Conservation (phyloP, 768 basidiomycete species). For the Auriscalpium microsporum region DNA sequence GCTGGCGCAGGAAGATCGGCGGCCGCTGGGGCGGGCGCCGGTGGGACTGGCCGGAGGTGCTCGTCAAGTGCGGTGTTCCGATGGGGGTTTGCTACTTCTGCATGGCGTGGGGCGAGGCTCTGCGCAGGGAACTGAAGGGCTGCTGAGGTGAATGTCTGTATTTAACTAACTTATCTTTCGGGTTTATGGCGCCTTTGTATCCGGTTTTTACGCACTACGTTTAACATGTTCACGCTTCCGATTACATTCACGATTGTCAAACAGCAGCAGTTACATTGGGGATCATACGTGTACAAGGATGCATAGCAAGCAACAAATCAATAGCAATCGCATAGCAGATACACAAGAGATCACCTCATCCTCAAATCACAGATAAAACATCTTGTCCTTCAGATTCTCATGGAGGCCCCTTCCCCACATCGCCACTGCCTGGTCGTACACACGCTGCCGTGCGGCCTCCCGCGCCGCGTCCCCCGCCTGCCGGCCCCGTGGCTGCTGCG, state of each 20-base stretch:
- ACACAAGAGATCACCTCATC: too few species aligned
- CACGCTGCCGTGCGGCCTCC: conserved; percentile 20
- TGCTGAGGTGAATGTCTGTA: conserved; percentile 6
- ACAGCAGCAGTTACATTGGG: too few species aligned
- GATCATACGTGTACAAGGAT: too few species aligned
- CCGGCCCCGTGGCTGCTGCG: conserved; percentile 15
- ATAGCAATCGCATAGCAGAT: too few species aligned
- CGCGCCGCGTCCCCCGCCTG: conserved; percentile 19
- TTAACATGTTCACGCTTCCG: too few species aligned
- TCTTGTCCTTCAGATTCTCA: conserved; percentile 45
- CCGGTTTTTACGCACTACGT: too few species aligned
- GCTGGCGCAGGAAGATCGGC: conserved; percentile 14
- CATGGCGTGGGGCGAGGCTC: conserved; percentile 62
- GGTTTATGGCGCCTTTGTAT: neutral
- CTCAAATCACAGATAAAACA: conserved; percentile 60
- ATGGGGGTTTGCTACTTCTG: conserved; percentile 67
- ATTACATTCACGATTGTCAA: too few species aligned
- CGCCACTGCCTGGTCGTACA: conserved; percentile 33
- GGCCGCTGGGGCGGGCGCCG: conserved; percentile 49
- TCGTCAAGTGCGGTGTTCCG: conserved; percentile 61
- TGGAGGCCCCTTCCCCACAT: conserved; percentile 36
- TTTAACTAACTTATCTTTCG: neutral
- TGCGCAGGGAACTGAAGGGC: conserved; percentile 30
- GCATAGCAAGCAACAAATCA: too few species aligned
- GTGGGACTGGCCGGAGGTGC: conserved; percentile 79